These are phyloP conservation scores for Gnomoniopsis sp. DNA, from an alignment of 2,329 filamentous ascomycete species.

Conservation along the genomic window DNA sequence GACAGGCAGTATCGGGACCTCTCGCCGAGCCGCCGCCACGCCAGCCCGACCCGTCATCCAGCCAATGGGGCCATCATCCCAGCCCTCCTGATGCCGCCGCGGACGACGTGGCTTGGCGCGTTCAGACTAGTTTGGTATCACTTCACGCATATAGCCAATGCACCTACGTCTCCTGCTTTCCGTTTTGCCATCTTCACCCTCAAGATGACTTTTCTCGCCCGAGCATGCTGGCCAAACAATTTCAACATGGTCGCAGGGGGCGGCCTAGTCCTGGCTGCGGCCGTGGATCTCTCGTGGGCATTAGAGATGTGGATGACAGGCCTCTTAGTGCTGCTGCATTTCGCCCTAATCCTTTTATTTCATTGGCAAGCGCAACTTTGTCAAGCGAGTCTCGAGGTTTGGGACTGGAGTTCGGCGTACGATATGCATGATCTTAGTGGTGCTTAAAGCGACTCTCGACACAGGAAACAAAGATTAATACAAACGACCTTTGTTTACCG, in stretches of 20 bases:
- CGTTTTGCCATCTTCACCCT: constrained; percentile 62
- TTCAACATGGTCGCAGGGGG: constrained; percentile 62
- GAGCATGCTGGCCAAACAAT: constrained; percentile 70
- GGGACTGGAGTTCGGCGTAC: constrained; percentile 12
- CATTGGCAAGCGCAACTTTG: constrained; percentile 5
- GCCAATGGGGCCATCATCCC: constrained; percentile 24
- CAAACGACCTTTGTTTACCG: background rate
- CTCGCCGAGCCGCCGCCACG: constrained; percentile 19
- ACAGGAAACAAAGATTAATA: background rate
- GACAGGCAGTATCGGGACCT: constrained; percentile 26
- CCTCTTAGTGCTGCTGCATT: constrained; percentile 8
- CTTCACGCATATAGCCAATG: background rate
- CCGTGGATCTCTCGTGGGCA: constrained; percentile 51
- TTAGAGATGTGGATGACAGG: constrained; percentile 8
- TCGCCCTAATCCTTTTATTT: constrained; percentile 5
- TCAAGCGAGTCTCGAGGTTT: constrained; percentile 2
- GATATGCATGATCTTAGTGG: background rate
- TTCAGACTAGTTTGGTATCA: constrained; percentile 23
- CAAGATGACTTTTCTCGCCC: constrained; percentile 64
- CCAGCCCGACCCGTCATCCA: constrained; percentile 2
- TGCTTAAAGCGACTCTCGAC: background rate
- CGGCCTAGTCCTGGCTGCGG: constrained; percentile 66
- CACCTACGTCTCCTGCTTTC: constrained; percentile 26
- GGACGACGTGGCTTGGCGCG: constrained; percentile 32
- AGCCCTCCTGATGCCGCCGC: constrained; percentile 50